Percentiles rank a stretch among this genome's conserved stretches.
These are phyloP conservation scores for Cordyceps cicadae DNA, from an alignment of 2,329 filamentous ascomycete species.

Conservation along the genomic window DNA sequence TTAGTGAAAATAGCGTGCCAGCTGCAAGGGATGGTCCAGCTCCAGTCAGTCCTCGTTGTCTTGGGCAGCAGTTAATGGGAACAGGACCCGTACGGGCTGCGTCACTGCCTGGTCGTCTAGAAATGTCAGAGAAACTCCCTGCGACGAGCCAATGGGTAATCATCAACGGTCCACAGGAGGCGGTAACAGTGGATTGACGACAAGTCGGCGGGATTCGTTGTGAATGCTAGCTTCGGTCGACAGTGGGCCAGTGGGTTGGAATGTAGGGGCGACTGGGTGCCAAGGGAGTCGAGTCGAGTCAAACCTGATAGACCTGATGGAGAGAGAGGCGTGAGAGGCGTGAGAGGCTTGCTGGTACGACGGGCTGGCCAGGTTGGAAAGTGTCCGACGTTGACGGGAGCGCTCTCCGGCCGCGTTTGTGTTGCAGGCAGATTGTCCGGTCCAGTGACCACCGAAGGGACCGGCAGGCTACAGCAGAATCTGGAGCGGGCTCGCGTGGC, in stretches of 20 bases:
- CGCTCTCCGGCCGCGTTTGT: neutral
- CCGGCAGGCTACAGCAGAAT: neutral
- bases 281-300: neutral
- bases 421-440: neutral
- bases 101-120: neutral
- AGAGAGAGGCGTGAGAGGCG: too few species aligned
- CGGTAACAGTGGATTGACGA: neutral
- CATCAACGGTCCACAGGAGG: neutral
- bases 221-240: constrained; percentile 4
- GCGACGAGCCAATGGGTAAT: constrained; percentile 1
- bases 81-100: neutral
- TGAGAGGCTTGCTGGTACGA: too few species aligned
- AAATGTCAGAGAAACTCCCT: neutral
- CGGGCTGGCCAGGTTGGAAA: neutral
- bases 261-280: neutral
- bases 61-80: neutral
- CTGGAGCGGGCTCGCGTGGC: neutral
- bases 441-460: neutral
- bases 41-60: neutral
- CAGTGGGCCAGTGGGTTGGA: constrained; percentile 2
- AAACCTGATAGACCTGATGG: neutral
- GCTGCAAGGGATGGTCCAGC: constrained; percentile 7
- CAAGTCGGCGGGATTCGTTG: neutral
- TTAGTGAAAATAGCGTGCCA: neutral
- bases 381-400: neutral